These are phyloP conservation scores for Xylaria sp. DNA, from an alignment of 495 filamentous ascomycete species.

Conservation along the genomic window DNA sequence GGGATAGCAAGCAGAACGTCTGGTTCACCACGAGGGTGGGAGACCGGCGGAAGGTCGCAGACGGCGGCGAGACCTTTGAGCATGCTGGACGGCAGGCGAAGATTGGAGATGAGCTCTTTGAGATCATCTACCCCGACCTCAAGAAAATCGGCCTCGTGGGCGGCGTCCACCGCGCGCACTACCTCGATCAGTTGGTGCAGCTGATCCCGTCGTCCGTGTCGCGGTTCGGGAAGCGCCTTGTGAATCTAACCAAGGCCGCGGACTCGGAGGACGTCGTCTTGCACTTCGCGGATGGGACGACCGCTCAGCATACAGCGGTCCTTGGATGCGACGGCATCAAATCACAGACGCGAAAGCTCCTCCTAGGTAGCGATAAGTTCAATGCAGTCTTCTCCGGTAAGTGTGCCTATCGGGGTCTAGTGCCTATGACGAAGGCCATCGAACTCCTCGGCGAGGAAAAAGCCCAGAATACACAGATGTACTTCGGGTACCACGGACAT, in stretches of 20 bases:
- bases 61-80: constrained; percentile 31
- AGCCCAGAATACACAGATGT: constrained; percentile 58
- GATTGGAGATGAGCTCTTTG: constrained; percentile 41
- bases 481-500: constrained; percentile 65
- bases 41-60: constrained; percentile 32
- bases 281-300: constrained; percentile 62
- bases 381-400: constrained; percentile 59
- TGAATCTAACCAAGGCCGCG: constrained; percentile 35
- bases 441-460: constrained; percentile 64
- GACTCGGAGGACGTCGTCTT: constrained; percentile 49
- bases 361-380: constrained; percentile 50
- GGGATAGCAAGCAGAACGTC: constrained; percentile 9
- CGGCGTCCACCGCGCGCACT: constrained; percentile 63
- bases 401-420: constrained; percentile 59
- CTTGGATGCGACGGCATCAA: constrained; percentile 68
- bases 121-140: constrained; percentile 30
- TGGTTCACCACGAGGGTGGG: constrained; percentile 38
- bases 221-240: constrained; percentile 54
- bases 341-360: constrained; percentile 54
- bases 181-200: constrained; percentile 64
- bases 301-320: constrained; percentile 59
- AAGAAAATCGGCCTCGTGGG: constrained; percentile 35
- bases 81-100: constrained; percentile 32
- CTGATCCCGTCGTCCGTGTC: constrained; percentile 57
- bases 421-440: constrained; percentile 60